These are phyloP conservation scores for Pachysandra terminalis DNA, from an alignment of 164 flowering plant genomes.

Conservation along the genomic window DNA sequence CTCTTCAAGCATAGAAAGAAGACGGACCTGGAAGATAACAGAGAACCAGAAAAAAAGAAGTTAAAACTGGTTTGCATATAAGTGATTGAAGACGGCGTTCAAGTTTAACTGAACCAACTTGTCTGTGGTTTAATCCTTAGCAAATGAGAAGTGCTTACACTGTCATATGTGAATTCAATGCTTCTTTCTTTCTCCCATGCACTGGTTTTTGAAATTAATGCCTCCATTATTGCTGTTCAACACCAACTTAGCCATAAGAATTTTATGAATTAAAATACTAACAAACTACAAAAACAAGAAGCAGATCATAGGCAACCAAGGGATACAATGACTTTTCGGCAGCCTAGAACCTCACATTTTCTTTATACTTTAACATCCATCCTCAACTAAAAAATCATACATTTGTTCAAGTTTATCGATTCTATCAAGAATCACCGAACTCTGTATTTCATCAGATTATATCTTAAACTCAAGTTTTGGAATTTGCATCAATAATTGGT, in stretches of 20 bases:
- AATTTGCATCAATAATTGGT: not conserved
- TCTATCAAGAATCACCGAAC: no score
- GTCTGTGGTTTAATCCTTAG: not conserved
- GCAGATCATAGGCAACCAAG: no score
- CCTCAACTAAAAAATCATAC: no score
- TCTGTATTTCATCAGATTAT: no score
- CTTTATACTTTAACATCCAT: no score
- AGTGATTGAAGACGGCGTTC: no score
- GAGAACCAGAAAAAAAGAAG: no score
- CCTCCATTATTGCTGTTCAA: conserved; percentile 59
- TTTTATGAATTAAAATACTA: not conserved
- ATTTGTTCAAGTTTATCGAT: no score
- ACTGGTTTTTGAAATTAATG: conserved; percentile 36
- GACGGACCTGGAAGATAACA: conserved; percentile 63
- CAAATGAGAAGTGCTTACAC: conserved; percentile 40
- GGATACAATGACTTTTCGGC: no score
- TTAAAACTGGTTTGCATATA: no score
- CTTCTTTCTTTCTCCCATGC: conserved; percentile 68
- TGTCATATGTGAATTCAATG: conserved; percentile 54
- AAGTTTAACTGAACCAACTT: not conserved
- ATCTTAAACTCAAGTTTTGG: not conserved
- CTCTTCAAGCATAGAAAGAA: conserved; percentile 86
- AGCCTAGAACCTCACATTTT: no score
- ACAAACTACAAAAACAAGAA: not conserved
- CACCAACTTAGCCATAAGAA: conserved; percentile 13